Conservation (phyloP, 306 rosid species). For the Crataegus laevigata region DNA sequence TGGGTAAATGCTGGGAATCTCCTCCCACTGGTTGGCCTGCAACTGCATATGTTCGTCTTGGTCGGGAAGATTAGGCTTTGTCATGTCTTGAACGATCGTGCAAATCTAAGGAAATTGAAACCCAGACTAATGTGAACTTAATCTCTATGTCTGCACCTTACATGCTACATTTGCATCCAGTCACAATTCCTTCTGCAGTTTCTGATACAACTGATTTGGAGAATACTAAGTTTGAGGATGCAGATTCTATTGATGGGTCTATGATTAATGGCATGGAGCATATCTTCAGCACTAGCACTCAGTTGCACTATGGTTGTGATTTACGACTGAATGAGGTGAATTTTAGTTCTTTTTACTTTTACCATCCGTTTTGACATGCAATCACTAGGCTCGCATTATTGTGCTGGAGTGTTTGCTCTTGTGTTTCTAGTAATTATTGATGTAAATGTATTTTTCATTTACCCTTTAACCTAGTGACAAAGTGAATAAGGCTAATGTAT, state of each 20-base stretch:
- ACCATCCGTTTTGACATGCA: background rate
- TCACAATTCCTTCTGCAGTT: conserved; percentile 80
- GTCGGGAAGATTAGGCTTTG: conserved; percentile 97
- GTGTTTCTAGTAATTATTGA: background rate
- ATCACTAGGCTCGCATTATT: background rate
- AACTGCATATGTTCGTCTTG: conserved; percentile 93
- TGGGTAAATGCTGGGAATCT: conserved; percentile 92
- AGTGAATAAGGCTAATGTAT: no score
- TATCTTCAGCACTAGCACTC: conserved; percentile 95
- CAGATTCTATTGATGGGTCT: conserved; percentile 92
- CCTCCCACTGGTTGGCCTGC: conserved; percentile 97
- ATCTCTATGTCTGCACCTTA: conserved; percentile 94
- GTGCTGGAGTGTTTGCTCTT: background rate
- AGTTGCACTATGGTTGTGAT: conserved; percentile 91
- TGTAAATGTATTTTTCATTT: background rate
- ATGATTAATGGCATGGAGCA: conserved; percentile 95
- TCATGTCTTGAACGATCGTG: conserved; percentile 58
- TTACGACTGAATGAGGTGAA: conserved; percentile 90
- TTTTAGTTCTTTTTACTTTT: conserved; percentile 8
- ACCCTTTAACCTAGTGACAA: background rate
- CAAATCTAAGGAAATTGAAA: conserved; percentile 75
- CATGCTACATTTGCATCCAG: conserved; percentile 92
- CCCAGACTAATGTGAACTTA: conserved; percentile 77
- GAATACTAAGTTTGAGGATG: conserved; percentile 75
- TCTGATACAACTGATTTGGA: conserved; percentile 85